A percentile compares a stretch with the other conserved stretches of the same genome.
phyloP scores from a whole-genome alignment of 345 rosid genomes.

The Citropsis articulata region DNA sequence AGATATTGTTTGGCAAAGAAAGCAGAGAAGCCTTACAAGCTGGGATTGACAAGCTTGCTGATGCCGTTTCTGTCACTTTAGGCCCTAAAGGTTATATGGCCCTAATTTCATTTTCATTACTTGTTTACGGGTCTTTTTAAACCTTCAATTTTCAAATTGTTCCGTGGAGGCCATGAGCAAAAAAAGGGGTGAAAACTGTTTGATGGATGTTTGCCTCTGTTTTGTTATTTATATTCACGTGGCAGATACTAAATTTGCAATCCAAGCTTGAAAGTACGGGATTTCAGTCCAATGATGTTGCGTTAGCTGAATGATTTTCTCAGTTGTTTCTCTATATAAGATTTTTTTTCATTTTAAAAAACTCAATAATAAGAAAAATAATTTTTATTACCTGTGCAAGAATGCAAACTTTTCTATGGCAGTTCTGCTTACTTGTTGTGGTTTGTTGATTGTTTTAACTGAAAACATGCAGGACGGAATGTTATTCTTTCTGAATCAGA shows the following conservation, averaged over 20 bases:
- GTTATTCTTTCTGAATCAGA: constrained; percentile 67
- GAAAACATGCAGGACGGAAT: constrained; percentile 62
- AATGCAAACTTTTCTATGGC: neutral
- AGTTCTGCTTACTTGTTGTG: constrained; percentile 3
- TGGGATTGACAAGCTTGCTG: constrained; percentile 87
- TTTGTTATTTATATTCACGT: neutral
- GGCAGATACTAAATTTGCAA: neutral
- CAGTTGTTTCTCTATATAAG: neutral
- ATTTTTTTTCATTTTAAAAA: neutral
- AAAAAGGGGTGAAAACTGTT: neutral
- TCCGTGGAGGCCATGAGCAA: neutral
- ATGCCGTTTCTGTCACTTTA: constrained; percentile 82
- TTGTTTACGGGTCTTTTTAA: neutral
- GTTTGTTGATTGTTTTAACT: constrained; percentile 17
- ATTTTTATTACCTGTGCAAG: neutral
- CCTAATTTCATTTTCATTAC: neutral
- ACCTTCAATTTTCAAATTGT: neutral
- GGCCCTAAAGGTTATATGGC: constrained; percentile 63
- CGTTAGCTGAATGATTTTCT: neutral
- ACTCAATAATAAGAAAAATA: neutral
- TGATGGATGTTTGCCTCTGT: neutral
- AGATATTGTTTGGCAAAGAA: constrained; percentile 57
- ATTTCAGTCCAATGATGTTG: neutral
- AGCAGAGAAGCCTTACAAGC: constrained; percentile 72
- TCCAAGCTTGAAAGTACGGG: neutral